Percentiles rank a stretch among this genome's conserved stretches.
phyloP scores from a whole-genome alignment of 1,284 basidiomycete genomes.

The Tilletia walkeri region DNA sequence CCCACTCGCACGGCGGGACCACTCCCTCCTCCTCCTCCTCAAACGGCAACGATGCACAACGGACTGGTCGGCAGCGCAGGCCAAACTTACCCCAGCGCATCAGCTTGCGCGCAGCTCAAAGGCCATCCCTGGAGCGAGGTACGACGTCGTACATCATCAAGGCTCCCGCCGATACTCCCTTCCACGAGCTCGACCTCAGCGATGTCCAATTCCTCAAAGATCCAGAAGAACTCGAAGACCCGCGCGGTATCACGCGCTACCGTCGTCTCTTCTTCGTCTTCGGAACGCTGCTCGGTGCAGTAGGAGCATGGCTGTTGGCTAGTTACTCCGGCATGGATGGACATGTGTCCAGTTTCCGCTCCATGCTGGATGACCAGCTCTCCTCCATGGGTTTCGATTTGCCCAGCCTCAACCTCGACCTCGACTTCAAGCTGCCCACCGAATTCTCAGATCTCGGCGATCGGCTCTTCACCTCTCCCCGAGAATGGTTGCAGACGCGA shows the following conservation, averaged over 20 bases:
- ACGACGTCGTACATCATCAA: conserved; percentile 31
- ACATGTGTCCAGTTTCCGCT: conserved; percentile 33
- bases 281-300: conserved; percentile 38
- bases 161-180: conserved; percentile 42
- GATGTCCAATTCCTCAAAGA: conserved; percentile 41
- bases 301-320: conserved; percentile 35
- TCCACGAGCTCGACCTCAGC: conserved; percentile 47
- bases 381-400: conserved; percentile 37
- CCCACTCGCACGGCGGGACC: too few relatives aligned
- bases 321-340: conserved; percentile 39
- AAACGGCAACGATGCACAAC: too few relatives aligned
- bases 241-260: conserved; percentile 40
- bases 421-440: conserved; percentile 33
- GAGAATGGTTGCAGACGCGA: conserved; percentile 49
- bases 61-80: background rate
- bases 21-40: too few relatives aligned
- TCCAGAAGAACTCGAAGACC: conserved; percentile 19
- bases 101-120: conserved; percentile 2
- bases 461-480: conserved; percentile 38
- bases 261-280: conserved; percentile 42
- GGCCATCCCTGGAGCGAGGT: background rate
- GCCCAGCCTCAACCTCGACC: conserved; percentile 33
- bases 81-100: conserved; percentile 1
- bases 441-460: conserved; percentile 50
- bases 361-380: conserved; percentile 46